These are phyloP conservation scores for Byssoonygena ceratinophila DNA, from an alignment of 2,329 filamentous ascomycete genomes.

Conservation along the genomic window DNA sequence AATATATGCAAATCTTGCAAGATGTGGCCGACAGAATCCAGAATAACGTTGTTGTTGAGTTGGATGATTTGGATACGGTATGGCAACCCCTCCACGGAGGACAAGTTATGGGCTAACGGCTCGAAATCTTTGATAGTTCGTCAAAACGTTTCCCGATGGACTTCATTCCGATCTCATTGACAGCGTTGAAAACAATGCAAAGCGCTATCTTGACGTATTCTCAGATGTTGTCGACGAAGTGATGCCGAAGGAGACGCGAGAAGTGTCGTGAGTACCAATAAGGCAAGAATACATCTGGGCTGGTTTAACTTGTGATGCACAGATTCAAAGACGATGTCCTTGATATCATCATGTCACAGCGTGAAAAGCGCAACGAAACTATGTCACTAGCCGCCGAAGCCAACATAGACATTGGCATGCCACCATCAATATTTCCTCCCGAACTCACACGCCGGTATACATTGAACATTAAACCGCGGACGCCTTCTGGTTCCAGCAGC, in stretches of 20 bases:
- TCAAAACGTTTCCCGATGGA: constrained; percentile 57
- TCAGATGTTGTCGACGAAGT: constrained; percentile 78
- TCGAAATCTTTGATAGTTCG: constrained; percentile 48
- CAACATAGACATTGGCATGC: constrained; percentile 52
- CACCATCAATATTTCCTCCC: constrained; percentile 74
- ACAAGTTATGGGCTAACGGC: background rate
- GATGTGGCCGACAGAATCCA: constrained; percentile 70
- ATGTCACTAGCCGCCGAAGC: constrained; percentile 57
- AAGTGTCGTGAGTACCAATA: constrained; percentile 54
- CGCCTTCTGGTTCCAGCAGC: constrained; percentile 57
- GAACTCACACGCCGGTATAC: constrained; percentile 90
- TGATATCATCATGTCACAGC: constrained; percentile 90
- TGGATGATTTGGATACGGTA: constrained; percentile 75
- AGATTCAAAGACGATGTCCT: constrained; percentile 96
- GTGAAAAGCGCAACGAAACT: constrained; percentile 73
- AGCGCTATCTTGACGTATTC: constrained; percentile 88
- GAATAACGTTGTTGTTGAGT: constrained; percentile 70
- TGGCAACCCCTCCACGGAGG: constrained; percentile 13
- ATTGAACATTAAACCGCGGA: constrained; percentile 86
- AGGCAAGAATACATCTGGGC: background rate
- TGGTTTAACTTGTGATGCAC: constrained; percentile 20
- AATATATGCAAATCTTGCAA: constrained; percentile 82
- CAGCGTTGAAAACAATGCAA: constrained; percentile 80
- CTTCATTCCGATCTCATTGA: constrained; percentile 58
- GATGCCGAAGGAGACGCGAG: constrained; percentile 66